Evolutionary conservation across 2,329 filamentous ascomycete species (phyloP).

Genomic region (Xylariaceae sp.): DNA sequence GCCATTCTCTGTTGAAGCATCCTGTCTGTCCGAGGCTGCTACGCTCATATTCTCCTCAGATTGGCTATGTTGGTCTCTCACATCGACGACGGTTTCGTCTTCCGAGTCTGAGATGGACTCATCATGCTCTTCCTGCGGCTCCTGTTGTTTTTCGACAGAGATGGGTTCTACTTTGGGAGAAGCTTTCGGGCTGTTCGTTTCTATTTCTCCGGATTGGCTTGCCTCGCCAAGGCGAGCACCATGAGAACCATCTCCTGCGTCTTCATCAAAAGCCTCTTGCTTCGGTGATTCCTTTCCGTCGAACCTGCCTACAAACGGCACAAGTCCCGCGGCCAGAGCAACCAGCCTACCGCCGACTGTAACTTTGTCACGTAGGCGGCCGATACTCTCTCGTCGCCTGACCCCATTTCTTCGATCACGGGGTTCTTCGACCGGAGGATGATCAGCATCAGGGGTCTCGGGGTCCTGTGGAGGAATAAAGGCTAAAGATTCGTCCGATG

Average conservation of each 20-base stretch:
- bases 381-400: conserved; percentile 36
- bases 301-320: conserved; percentile 31
- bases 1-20: conserved; percentile 40
- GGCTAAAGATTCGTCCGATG: conserved; percentile 29
- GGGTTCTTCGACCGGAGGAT: conserved; percentile 26
- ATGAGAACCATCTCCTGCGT: conserved; percentile 17
- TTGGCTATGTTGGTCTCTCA: conserved; percentile 29
- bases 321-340: conserved; percentile 41
- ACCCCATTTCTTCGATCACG: conserved; percentile 29
- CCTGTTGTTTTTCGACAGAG: conserved; percentile 26
- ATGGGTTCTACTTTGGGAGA: conserved; percentile 24
- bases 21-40: conserved; percentile 28
- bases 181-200: conserved; percentile 22
- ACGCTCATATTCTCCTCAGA: conserved; percentile 35
- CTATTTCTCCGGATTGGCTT: conserved; percentile 29
- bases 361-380: conserved; percentile 45
- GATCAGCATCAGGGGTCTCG: conserved; percentile 20
- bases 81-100: conserved; percentile 23
- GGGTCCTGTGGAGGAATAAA: conserved; percentile 24
- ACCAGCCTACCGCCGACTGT: conserved; percentile 44
- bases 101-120: conserved; percentile 21
- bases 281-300: conserved; percentile 31
- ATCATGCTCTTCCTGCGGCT: conserved; percentile 22
- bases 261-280: conserved; percentile 28
- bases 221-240: conserved; percentile 27